phyloP scores from a whole-genome alignment of 148 eudicot species.

The Fagopyrum tataricum region DNA sequence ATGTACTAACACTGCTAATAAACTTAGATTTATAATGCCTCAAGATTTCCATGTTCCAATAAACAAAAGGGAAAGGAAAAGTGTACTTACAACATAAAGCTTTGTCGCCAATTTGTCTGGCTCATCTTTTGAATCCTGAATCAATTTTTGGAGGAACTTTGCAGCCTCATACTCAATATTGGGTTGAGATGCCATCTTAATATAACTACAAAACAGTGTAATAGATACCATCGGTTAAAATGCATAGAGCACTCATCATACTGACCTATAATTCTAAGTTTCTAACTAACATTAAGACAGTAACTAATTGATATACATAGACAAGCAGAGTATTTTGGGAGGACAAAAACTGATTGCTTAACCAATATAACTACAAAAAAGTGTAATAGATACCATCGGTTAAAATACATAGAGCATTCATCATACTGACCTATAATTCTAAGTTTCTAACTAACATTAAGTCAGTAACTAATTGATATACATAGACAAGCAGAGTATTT shows the following conservation, averaged over 20 bases:
- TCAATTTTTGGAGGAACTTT: slow-evolving; percentile 88
- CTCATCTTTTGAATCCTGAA: slow-evolving; percentile 95
- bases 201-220: slow-evolving; percentile 9
- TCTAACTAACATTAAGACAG: background rate
- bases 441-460: background rate
- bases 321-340: background rate
- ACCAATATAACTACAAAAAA: background rate
- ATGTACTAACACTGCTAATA: background rate
- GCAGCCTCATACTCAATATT: slow-evolving; percentile 97
- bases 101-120: slow-evolving; percentile 90
- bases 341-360: background rate
- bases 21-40: background rate
- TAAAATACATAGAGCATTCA: background rate
- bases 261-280: background rate
- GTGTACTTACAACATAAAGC: slow-evolving; percentile 66
- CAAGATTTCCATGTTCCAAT: background rate
- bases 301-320: background rate
- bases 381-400: too few relatives aligned
- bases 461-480: background rate
- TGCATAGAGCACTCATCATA: background rate
- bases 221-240: background rate
- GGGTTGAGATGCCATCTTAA: slow-evolving; percentile 52
- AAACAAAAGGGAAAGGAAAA: background rate
- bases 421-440: background rate
- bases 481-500: background rate